These are phyloP conservation scores for Globisporangium cederbergense DNA, from an alignment of 352 stramenopile species.

Conservation along the genomic window DNA sequence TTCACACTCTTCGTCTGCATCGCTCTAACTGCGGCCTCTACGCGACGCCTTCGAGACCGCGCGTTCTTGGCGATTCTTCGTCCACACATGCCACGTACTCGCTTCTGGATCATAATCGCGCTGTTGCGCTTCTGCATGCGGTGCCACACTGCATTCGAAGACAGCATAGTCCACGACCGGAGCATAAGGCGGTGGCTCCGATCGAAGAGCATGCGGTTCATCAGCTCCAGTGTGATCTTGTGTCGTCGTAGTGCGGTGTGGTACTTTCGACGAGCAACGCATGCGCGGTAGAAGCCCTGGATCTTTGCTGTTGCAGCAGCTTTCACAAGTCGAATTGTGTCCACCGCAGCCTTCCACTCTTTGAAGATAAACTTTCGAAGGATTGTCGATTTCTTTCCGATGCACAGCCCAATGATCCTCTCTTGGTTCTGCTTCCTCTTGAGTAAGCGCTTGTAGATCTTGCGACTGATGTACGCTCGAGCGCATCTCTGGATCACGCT, in stretches of 20 bases:
- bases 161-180: conserved; percentile 35
- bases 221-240: conserved; percentile 40
- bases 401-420: conserved; percentile 34
- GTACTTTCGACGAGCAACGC: conserved; percentile 31
- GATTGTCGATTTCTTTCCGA: conserved; percentile 23
- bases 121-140: conserved; percentile 40
- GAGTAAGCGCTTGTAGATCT: conserved; percentile 35
- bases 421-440: conserved; percentile 33
- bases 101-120: conserved; percentile 49
- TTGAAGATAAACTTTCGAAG: conserved; percentile 16
- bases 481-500: conserved; percentile 37
- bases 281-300: conserved; percentile 36
- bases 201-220: conserved; percentile 42
- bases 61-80: conserved; percentile 30
- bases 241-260: conserved; percentile 38
- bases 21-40: conserved; percentile 29
- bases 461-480: conserved; percentile 33
- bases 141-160: conserved; percentile 45
- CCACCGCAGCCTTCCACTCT: conserved; percentile 24
- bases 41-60: conserved; percentile 31
- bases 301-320: conserved; percentile 24
- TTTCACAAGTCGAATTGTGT: conserved; percentile 6
- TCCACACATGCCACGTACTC: conserved; percentile 40
- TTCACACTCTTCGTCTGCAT: conserved; percentile 29
- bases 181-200: conserved; percentile 28